A percentile compares a stretch with the other conserved stretches of the same genome.
phyloP scores from a whole-genome alignment of 495 filamentous ascomycete species.

The Lasiosphaeria ovina region DNA sequence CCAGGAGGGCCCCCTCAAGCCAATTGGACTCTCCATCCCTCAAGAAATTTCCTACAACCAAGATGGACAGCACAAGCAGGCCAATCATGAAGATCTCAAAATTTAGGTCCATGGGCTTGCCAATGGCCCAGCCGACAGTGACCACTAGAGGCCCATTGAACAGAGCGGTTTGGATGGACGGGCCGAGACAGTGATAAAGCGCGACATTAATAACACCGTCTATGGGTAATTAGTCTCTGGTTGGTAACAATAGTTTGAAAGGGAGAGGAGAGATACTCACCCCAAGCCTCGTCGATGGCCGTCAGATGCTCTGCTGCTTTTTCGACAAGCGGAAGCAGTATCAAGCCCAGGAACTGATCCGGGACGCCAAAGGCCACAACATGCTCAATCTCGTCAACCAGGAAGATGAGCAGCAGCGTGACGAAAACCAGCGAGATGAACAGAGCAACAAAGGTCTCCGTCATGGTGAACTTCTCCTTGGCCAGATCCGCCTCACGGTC shows the following conservation, averaged over 20 bases:
- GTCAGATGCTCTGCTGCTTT: constrained; percentile 87
- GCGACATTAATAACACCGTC: constrained; percentile 73
- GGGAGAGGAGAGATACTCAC: constrained; percentile 39
- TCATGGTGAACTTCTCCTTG: constrained; percentile 73
- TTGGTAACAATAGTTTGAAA: neutral
- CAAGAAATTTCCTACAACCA: constrained; percentile 78
- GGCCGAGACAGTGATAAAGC: constrained; percentile 77
- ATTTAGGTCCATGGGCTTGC: constrained; percentile 66
- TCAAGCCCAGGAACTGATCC: constrained; percentile 76
- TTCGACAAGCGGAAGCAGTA: constrained; percentile 77
- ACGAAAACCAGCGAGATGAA: constrained; percentile 66
- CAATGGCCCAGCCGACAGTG: constrained; percentile 73
- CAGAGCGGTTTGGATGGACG: constrained; percentile 82
- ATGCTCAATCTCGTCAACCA: constrained; percentile 73
- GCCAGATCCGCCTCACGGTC: constrained; percentile 62
- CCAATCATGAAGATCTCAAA: constrained; percentile 86
- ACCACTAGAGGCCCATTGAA: constrained; percentile 80
- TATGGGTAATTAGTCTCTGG: neutral
- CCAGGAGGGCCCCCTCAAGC: constrained; percentile 70
- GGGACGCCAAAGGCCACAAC: constrained; percentile 65
- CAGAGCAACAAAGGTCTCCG: constrained; percentile 68
- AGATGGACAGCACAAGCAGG: constrained; percentile 75
- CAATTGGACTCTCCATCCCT: constrained; percentile 75
- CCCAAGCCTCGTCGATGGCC: constrained; percentile 86
- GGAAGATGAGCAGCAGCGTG: constrained; percentile 72